These are phyloP conservation scores for Mycena epipterygia DNA, from an alignment of 768 basidiomycete species.

Conservation along the genomic window DNA sequence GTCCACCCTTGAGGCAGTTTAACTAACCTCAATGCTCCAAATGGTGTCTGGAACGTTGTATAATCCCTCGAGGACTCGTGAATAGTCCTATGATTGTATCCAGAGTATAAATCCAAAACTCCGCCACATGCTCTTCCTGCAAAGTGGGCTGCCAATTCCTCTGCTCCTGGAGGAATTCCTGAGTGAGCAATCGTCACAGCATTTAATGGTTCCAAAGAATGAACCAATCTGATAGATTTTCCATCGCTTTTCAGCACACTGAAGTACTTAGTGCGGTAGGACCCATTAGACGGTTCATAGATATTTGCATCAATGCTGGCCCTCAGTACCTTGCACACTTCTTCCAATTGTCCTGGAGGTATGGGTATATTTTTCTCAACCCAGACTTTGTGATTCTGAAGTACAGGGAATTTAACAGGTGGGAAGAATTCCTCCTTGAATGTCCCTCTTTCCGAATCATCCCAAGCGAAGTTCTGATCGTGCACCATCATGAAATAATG, in stretches of 20 bases:
- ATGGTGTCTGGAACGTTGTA: conserved; percentile 48
- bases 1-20: conserved; percentile 49
- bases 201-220: conserved; percentile 41
- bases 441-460: not conserved
- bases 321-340: conserved; percentile 27
- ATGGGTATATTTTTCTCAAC: conserved; percentile 29
- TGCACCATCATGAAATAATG: conserved; percentile 37
- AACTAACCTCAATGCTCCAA: conserved; percentile 36
- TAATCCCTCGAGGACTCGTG: conserved; percentile 35
- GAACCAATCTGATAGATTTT: conserved; percentile 20
- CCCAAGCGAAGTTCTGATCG: conserved; percentile 16
- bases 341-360: conserved; percentile 29
- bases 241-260: conserved; percentile 34
- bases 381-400: conserved; percentile 38
- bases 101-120: conserved; percentile 38
- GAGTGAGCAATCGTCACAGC: conserved; percentile 42
- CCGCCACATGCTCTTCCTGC: too few relatives aligned
- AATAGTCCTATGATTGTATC: conserved; percentile 41
- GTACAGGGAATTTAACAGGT: conserved; percentile 33
- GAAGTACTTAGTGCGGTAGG: conserved; percentile 25
- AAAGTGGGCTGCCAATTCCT: conserved; percentile 12
- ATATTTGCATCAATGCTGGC: conserved; percentile 11
- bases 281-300: conserved; percentile 13
- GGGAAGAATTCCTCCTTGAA: conserved; percentile 5
- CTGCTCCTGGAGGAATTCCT: conserved; percentile 29